Base-by-base conservation (phyloP, 2,329 filamentous ascomycete genomes). In the Fusarium dlaminii region DNA sequence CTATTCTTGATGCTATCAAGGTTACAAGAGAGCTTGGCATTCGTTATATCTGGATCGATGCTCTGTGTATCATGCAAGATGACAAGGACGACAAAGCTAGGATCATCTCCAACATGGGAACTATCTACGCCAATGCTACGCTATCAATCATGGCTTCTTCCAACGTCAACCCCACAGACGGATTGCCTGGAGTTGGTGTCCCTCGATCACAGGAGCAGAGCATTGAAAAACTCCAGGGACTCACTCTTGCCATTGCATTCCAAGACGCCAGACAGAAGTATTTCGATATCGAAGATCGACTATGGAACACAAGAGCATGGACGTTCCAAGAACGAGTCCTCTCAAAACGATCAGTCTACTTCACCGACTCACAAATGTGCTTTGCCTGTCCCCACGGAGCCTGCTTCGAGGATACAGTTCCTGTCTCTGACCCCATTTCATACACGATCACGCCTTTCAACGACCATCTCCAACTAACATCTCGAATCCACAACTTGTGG, bases 41-140 rank as follows among this genome's bases (percentile, higher is more conserved):
- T 4, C 69, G 70, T 0, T 73, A 73, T 2, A 46, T 73, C 24
- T 73, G 70, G 70, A 56, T 73, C 6, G 70, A 73, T 17, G 65
- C 69, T 2, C 17, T 72, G 1, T 72, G 65, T 9, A 73, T 73
- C 22, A 40, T 10, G 12, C 69, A 73, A 39, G 65, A 73, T 37
- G 56, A 72, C 11, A 24, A 55, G 8, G 34, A 62, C 3, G 69
- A 73, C 20, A 73, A 73, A 32, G 55, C 24, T 6, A 49, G 8
- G 20, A 72, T 69, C 8, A 69, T 73, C 9, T 49, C 22, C 3
- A 69, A 56, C 11, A 73, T 72, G 70, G 49, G 56, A 2, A 30
- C 45, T 3, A 73, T 73, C 10, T 73, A 73, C 29, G 51, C 56
- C 11, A 72, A 73, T 17, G 60, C 70, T 3, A 22, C 22, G 1